Base-by-base conservation (phyloP, 495 filamentous ascomycete genomes). In the Penicillium manginii region DNA sequence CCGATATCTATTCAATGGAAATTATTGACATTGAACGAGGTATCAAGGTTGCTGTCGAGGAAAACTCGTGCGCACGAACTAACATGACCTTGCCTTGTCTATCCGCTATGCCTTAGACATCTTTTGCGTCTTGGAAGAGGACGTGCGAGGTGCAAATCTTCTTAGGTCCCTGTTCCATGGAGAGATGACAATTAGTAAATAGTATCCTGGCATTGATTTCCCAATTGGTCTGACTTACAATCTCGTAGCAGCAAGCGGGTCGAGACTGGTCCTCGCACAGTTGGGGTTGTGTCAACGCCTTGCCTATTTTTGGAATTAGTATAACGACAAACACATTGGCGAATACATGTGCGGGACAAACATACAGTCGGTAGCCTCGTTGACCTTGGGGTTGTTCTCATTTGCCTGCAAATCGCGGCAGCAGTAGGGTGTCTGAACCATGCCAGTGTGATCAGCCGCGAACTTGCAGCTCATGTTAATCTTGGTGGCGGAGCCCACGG, bases 361-460 rank as follows among this genome's bases (percentile, higher is more conserved):
- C 71, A 29, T 65, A 75, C 74, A 75, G 50, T 73, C 59, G 33
- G 50, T 15, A 12, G 69, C 71, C 52, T 68, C 63, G 42, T 70
- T 72, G 10, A 61, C 61, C 49, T 69, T 58, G 15, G 64, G 40
- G n/a, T 70, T 67, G 60, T 66, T 35, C 50, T 46, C 31, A 12
- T 65, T 62, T 3, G 66, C 51, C 11, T 33, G 35, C 54, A 72
- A 53, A 21, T 64, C 62, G 33, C 71, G 70, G 53, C 76, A 79
- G 63, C 76, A 79, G 63, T 65, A 79, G 14, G 74, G 66, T 19
- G 61, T 32, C 61, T 78, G 74, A 29, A 75, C 23, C 62, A 77
- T 67, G 32, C 68, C 68, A 1, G 72, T 62, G 10, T 74, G 46
- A 54, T 78, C 76, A 17, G 55, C 50, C 1, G 73, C 71, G 55